These are phyloP conservation scores for Cichorium intybus DNA, from an alignment of 140 eudicot genomes.

Conservation along the genomic window DNA sequence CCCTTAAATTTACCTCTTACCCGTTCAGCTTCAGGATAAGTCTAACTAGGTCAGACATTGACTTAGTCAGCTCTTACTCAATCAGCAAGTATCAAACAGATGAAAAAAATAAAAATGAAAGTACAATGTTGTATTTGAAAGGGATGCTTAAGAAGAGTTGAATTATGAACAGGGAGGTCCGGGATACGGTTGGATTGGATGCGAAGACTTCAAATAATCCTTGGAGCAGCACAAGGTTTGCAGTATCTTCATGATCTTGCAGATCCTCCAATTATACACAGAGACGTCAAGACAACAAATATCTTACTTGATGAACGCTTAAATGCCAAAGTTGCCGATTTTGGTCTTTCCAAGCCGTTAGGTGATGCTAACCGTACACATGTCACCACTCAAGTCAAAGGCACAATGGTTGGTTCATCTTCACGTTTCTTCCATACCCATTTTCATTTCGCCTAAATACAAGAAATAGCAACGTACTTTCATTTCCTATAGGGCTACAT, in stretches of 20 bases:
- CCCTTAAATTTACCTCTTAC: no score
- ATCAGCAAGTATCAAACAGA: no score
- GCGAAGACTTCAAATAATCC: constrained; percentile 58
- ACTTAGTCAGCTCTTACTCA: no score
- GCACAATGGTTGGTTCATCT: constrained; percentile 84
- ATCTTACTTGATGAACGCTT: constrained; percentile 60
- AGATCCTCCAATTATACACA: constrained; percentile 74
- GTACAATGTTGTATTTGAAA: neutral
- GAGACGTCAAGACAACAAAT: constrained; percentile 69
- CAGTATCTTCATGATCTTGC: constrained; percentile 77
- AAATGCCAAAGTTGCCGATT: constrained; percentile 81
- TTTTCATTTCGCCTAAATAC: neutral
- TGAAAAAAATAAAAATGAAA: neutral
- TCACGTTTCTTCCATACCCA: neutral
- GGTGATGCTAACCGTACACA: constrained; percentile 46
- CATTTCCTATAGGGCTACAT: constrained; percentile 38
- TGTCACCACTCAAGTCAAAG: constrained; percentile 77
- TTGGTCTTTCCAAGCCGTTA: constrained; percentile 64
- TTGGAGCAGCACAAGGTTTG: constrained; percentile 77
- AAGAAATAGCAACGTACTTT: no score
- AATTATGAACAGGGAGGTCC: constrained; percentile 62
- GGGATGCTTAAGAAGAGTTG: no score
- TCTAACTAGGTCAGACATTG: no score
- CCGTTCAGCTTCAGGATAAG: no score
- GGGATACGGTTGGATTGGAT: constrained; percentile 72